Percentiles rank a stretch among this genome's conserved stretches.
phyloP scores from a whole-genome alignment of 805 yeast genomes.

The Lachancea meyersii region DNA sequence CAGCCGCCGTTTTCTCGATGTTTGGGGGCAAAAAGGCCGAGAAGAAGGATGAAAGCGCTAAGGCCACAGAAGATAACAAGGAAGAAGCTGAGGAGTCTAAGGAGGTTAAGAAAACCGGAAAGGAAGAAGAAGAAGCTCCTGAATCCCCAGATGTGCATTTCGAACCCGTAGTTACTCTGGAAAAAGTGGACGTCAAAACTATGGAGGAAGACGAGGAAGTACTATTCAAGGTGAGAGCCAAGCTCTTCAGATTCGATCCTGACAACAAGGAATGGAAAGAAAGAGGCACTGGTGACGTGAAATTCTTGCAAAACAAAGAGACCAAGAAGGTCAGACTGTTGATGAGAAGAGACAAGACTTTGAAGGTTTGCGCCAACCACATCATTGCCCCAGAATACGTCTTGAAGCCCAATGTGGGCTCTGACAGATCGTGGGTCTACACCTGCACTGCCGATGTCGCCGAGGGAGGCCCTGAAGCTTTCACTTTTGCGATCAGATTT shows the following conservation, averaged over 20 bases:
- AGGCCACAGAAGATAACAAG: slow-evolving; percentile 21
- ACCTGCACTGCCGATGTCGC: slow-evolving; percentile 89
- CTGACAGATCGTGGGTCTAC: slow-evolving; percentile 98
- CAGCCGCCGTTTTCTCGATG: slow-evolving; percentile 85
- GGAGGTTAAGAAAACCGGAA: slow-evolving; percentile 17
- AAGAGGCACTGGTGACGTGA: slow-evolving; percentile 98
- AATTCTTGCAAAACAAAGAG: slow-evolving; percentile 83
- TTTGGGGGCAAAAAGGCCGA: slow-evolving; percentile 85
- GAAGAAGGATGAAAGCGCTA: slow-evolving; percentile 38
- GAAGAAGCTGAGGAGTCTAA: slow-evolving; percentile 27
- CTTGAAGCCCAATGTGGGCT: slow-evolving; percentile 88
- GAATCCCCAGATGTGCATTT: slow-evolving; percentile 65
- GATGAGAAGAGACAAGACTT: slow-evolving; percentile 98
- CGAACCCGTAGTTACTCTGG: slow-evolving; percentile 92
- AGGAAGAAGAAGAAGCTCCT: slow-evolving; percentile 35
- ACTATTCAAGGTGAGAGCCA: slow-evolving; percentile 83
- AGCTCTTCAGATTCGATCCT: slow-evolving; percentile 81
- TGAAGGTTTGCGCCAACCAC: slow-evolving; percentile 97
- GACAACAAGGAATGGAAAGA: slow-evolving; percentile 96
- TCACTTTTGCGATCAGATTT: slow-evolving; percentile 93
- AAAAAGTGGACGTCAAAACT: slow-evolving; percentile 93
- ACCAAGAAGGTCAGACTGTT: slow-evolving; percentile 79
- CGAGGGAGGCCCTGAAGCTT: slow-evolving; percentile 94
- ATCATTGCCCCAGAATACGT: slow-evolving; percentile 73
- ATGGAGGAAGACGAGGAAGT: slow-evolving; percentile 88